Percentiles rank a stretch among this genome's conserved stretches.
phyloP scores from a whole-genome alignment of 2,329 filamentous ascomycete genomes.

The Ophiostoma sp. region DNA sequence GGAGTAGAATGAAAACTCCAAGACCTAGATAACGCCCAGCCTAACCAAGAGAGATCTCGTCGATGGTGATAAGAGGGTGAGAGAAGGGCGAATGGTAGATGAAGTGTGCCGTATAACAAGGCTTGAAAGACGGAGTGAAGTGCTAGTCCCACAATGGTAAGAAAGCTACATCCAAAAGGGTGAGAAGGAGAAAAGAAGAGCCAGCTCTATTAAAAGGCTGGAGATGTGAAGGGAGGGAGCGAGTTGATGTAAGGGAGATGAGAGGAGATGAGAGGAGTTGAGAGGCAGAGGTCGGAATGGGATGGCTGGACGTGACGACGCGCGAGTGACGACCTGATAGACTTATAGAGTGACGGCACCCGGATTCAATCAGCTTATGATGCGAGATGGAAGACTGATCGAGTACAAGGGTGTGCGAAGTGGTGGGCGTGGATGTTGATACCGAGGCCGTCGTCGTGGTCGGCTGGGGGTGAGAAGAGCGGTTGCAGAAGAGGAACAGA shows the following conservation, averaged over 20 bases:
- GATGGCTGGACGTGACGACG: conserved; percentile 1
- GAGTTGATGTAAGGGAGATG: no score
- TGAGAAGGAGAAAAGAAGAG: background rate
- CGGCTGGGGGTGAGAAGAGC: background rate
- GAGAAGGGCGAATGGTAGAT: background rate
- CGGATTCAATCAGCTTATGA: background rate
- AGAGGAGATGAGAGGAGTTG: no score
- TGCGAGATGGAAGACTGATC: background rate
- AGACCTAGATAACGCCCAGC: no score
- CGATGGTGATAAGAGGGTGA: background rate
- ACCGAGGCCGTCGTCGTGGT: background rate
- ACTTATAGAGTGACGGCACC: background rate
- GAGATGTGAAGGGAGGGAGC: no score
- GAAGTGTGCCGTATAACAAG: background rate
- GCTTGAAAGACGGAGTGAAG: background rate
- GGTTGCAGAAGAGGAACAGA: no score
- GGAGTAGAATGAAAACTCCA: no score
- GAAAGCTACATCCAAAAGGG: background rate
- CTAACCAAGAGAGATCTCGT: no score
- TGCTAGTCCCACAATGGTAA: background rate
- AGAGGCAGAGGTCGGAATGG: background rate
- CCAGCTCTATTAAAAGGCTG: no score
- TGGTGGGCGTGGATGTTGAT: background rate
- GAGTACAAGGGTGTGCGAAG: background rate
- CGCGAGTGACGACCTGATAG: background rate